Evolutionary conservation across 2,329 filamentous ascomycete genomes (phyloP).

Genomic region (Cladophialophora yegresii): DNA sequence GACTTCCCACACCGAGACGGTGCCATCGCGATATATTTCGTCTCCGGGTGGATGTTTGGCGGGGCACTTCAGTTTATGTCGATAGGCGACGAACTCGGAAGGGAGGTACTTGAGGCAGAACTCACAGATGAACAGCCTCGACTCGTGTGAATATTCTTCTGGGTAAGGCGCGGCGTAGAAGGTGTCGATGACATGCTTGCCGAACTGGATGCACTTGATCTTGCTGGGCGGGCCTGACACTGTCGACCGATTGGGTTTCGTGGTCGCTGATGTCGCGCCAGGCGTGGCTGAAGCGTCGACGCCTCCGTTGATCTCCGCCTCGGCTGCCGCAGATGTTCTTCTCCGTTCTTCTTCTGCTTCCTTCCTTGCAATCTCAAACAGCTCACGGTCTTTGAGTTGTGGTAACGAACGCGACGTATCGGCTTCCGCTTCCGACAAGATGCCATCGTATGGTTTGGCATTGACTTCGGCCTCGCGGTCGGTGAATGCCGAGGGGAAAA

Average conservation of each 20-base stretch:
- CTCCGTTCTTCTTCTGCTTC: slow-evolving; percentile 93
- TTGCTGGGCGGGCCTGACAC: slow-evolving; percentile 85
- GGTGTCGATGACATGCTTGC: slow-evolving; percentile 95
- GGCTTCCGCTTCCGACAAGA: slow-evolving; percentile 82
- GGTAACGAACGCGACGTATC: slow-evolving; percentile 90
- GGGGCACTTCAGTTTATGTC: slow-evolving; percentile 94
- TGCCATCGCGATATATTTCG: slow-evolving; percentile 94
- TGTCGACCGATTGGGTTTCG: slow-evolving; percentile 67
- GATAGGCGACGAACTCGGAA: slow-evolving; percentile 96
- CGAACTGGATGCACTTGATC: slow-evolving; percentile 98
- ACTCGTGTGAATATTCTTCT: slow-evolving; percentile 95
- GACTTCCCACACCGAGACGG: slow-evolving; percentile 95
- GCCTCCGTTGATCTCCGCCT: slow-evolving; percentile 61
- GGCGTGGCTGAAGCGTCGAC: slow-evolving; percentile 58
- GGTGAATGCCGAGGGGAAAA: slow-evolving; percentile 67
- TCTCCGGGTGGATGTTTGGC: slow-evolving; percentile 96
- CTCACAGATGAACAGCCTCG: slow-evolving; percentile 97
- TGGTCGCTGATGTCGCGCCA: slow-evolving; percentile 6
- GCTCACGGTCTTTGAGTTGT: slow-evolving; percentile 73
- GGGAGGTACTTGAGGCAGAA: slow-evolving; percentile 99
- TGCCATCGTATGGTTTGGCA: slow-evolving; percentile 92
- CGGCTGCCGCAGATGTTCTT: slow-evolving; percentile 47
- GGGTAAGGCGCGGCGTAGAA: slow-evolving; percentile 99
- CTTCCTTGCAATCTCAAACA: slow-evolving; percentile 86
- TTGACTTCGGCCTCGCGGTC: slow-evolving; percentile 86